Evolutionary conservation across 495 filamentous ascomycete genomes (phyloP), one percentile per base, ranked within the genome.

Genomic region (Beverwykella pulmonaria): DNA sequence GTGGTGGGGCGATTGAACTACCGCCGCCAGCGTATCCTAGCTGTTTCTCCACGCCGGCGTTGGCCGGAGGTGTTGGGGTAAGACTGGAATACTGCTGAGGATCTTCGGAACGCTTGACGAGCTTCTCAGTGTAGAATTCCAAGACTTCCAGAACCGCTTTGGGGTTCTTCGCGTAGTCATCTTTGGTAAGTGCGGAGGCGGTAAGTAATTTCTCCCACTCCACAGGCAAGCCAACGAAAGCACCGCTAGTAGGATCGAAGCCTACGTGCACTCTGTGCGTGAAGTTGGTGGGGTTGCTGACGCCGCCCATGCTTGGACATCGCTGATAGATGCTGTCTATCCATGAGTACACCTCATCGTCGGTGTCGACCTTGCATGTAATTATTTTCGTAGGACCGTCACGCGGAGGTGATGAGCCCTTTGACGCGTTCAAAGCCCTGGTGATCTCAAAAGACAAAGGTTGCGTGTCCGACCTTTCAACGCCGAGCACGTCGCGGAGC

Each of bases 281-380:
- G 77, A 98, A 98, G 77, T 97, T 96, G 58, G 95, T 97, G 2
- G 94, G 94, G 76, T 97, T 97, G 79, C 93, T 97, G 9, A 98
- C 95, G 63, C 94, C 94, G 50, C 94, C 92, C 92, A 97, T 96
- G 52, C 92, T 93, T 1, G 94, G 94, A 74, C 92, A 97, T 64
- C 94, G 88, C 63, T 92, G 91, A 74, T 97, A 97, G 67, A 98
- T 94, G 75, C 90, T 90, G 75, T 98, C 94, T 62, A 97, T 96
- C 94, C 94, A 98, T 56, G 95, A 92, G 74, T 98, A 98, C 36
- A 97, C 86, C 68, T 98, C 94, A 69, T 96, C 93, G 66, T 98
- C 95, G 22, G 85, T 88, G 74, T 96, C 96, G 67, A 98, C 90
- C 73, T 90, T 90, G 68, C 96, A 92, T 26, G 92, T 89, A 41